Evolutionary conservation across 495 filamentous ascomycete genomes (phyloP).

Genomic region (Penicillium antarcticum): DNA sequence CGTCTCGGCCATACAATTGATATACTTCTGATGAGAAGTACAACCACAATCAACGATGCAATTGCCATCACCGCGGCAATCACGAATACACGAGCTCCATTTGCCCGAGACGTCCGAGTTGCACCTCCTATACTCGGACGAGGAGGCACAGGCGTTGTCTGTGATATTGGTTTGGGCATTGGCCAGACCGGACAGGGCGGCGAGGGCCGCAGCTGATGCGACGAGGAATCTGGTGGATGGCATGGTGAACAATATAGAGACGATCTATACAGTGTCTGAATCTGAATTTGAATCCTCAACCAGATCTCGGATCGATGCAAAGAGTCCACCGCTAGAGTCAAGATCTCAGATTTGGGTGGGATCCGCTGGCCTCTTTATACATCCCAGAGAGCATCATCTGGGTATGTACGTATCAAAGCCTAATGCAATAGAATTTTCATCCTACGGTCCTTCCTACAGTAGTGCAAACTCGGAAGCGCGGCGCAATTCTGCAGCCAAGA

Average conservation of each 20-base stretch:
- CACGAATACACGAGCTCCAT: slow-evolving; percentile 21
- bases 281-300: too few species aligned
- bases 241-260: slow-evolving; percentile 7
- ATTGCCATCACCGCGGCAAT: slow-evolving; percentile 21
- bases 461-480: slow-evolving; percentile 1
- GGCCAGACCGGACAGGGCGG: slow-evolving; percentile 13
- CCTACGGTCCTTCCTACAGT: too few species aligned
- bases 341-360: too few species aligned
- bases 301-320: too few species aligned
- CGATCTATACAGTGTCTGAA: too few species aligned
- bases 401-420: too few species aligned
- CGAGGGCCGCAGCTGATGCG: slow-evolving; percentile 10
- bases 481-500: neutral
- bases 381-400: too few species aligned
- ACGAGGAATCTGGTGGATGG: slow-evolving; percentile 13
- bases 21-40: slow-evolving; percentile 26
- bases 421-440: too few species aligned
- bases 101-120: slow-evolving; percentile 21
- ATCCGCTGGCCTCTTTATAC: too few species aligned
- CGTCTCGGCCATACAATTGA: slow-evolving; percentile 30
- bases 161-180: slow-evolving; percentile 28
- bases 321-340: too few species aligned
- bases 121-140: slow-evolving; percentile 17
- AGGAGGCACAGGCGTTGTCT: slow-evolving; percentile 12
- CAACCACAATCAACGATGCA: slow-evolving; percentile 27